phyloP scores from a whole-genome alignment of 179 eudicot species.

The Carnegiea gigantea region DNA sequence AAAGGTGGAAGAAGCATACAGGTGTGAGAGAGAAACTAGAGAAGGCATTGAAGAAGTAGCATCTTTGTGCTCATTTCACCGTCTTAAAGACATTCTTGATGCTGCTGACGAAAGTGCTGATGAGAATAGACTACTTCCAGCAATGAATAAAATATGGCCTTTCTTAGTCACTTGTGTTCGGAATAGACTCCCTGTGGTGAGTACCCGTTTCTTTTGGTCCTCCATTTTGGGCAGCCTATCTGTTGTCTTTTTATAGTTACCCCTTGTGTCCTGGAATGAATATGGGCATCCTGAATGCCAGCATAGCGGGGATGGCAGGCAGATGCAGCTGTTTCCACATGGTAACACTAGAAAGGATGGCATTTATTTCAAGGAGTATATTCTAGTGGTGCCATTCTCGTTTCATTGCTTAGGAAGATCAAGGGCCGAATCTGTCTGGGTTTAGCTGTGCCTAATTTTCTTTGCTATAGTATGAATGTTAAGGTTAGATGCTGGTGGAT shows the following conservation, averaged over 20 bases:
- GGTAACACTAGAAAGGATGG: too few species aligned
- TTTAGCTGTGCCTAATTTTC: too few species aligned
- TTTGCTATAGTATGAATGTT: too few species aligned
- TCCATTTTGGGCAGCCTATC: neutral
- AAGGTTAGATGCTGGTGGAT: too few species aligned
- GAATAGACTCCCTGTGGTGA: constrained; percentile 72
- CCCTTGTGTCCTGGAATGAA: neutral
- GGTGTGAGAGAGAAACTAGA: constrained; percentile 66
- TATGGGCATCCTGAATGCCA: neutral
- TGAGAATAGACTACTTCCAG: constrained; percentile 92
- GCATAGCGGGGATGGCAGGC: too few species aligned
- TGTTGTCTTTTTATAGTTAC: neutral
- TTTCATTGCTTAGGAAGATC: too few species aligned
- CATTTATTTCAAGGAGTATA: too few species aligned
- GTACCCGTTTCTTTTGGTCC: constrained; percentile 15
- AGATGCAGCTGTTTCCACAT: too few species aligned
- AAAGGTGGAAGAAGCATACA: constrained; percentile 77
- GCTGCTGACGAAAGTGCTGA: constrained; percentile 60
- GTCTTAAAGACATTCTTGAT: constrained; percentile 62
- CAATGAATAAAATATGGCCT: constrained; percentile 92
- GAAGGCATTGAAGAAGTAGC: constrained; percentile 52
- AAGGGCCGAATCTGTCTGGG: too few species aligned
- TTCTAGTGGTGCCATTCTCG: too few species aligned
- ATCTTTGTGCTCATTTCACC: constrained; percentile 49
- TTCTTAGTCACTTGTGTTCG: constrained; percentile 70